Evolutionary conservation across 768 basidiomycete genomes (phyloP).

Genomic region (Termitomyces sp.): DNA sequence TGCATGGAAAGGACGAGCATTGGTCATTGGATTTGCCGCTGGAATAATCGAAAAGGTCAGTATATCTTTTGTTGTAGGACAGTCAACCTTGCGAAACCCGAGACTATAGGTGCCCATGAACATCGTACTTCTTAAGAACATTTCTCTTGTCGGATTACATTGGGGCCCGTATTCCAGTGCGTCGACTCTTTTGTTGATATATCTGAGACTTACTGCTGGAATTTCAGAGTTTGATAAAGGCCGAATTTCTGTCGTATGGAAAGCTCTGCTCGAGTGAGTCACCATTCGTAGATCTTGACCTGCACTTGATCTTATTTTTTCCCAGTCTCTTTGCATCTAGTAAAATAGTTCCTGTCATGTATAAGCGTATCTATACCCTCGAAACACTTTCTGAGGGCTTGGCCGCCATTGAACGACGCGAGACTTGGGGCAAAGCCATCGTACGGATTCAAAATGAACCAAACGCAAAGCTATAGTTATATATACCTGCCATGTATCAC

Average conservation of each 20-base stretch:
- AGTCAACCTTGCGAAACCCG: conserved; percentile 11
- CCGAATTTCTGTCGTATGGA: conserved; percentile 66
- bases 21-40: conserved; percentile 92
- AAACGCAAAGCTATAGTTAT: conserved; percentile 12
- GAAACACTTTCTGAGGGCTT: conserved; percentile 65
- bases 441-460: conserved; percentile 43
- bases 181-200: conserved; percentile 17
- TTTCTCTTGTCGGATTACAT: conserved; percentile 77
- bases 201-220: not conserved
- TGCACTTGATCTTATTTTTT: not conserved
- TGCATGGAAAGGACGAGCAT: conserved; percentile 86
- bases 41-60: conserved; percentile 80
- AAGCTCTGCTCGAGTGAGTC: conserved; percentile 57
- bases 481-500: not conserved
- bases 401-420: conserved; percentile 67
- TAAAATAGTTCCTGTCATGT: conserved; percentile 63
- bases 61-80: conserved; percentile 4
- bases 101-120: conserved; percentile 71
- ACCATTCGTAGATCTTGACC: not conserved
- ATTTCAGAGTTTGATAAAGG: conserved; percentile 56
- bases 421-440: conserved; percentile 92
- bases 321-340: conserved; percentile 63
- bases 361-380: conserved; percentile 62
- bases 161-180: conserved; percentile 80
- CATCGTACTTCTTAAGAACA: conserved; percentile 78